Conservation (phyloP, 148 eudicot species). For the Mesembryanthemum crystallinum region DNA sequence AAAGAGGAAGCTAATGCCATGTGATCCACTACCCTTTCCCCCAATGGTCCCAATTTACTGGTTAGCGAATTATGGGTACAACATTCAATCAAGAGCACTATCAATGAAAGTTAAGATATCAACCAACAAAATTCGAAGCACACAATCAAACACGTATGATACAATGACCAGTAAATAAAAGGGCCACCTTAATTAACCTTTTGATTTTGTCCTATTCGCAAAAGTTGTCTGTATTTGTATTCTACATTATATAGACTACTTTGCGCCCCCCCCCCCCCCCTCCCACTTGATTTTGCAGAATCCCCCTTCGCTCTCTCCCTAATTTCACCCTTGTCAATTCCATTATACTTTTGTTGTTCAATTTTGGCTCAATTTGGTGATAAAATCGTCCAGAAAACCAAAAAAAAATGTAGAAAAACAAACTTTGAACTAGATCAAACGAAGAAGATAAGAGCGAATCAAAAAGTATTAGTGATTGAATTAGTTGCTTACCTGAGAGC, state of each 20-base stretch:
- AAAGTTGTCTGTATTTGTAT: not conserved
- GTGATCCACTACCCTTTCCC: slow-evolving; percentile 1
- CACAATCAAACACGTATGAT: slow-evolving; percentile 27
- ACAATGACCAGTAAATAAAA: not conserved
- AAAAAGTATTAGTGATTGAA: not conserved
- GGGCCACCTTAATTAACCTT: too few species aligned
- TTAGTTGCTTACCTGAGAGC: not conserved
- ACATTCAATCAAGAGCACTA: not conserved
- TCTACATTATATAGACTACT: not conserved
- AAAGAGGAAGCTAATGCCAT: slow-evolving; percentile 31
- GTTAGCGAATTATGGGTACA: not conserved
- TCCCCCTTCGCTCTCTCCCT: too few species aligned
- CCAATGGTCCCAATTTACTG: slow-evolving; percentile 8
- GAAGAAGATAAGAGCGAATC: not conserved
- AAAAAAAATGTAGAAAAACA: not conserved
- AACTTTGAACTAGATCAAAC: not conserved
- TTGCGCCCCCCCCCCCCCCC: too few species aligned
- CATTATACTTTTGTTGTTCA: not conserved
- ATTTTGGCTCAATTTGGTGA: not conserved
- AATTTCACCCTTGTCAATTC: too few species aligned
- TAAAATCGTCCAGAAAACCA: not conserved
- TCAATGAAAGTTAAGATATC: not conserved
- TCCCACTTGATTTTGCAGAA: too few species aligned
- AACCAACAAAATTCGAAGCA: slow-evolving; percentile 7
- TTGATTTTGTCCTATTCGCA: not conserved